phyloP scores from a whole-genome alignment of 2,329 filamentous ascomycete species.

The Claviceps maximensis region DNA sequence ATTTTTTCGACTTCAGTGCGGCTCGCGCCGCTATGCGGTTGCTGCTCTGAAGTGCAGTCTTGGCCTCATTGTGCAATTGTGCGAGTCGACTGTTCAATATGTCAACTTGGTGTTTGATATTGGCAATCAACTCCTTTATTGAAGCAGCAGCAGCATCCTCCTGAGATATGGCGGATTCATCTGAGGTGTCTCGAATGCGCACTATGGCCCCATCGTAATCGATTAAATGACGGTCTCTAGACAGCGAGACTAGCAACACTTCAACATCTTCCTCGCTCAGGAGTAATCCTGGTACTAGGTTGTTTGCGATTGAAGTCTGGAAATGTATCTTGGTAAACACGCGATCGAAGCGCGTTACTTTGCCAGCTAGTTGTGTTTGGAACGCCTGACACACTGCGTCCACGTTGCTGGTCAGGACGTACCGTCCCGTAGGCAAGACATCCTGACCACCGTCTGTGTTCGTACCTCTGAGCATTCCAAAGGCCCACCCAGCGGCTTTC shows the following conservation, averaged over 20 bases:
- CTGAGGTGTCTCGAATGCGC: conserved; percentile 51
- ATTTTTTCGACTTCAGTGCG: conserved; percentile 69
- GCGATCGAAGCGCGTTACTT: conserved; percentile 45
- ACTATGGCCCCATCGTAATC: conserved; percentile 55
- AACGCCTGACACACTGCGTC: conserved; percentile 46
- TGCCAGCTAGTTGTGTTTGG: conserved; percentile 27
- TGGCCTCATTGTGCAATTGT: conserved; percentile 50
- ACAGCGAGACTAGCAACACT: conserved; percentile 55
- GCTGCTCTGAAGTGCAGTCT: conserved; percentile 56
- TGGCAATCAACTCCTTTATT: conserved; percentile 64
- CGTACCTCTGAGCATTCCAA: conserved; percentile 54
- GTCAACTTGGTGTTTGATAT: conserved; percentile 59
- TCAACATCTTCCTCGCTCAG: conserved; percentile 54
- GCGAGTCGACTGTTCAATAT: conserved; percentile 55
- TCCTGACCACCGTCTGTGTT: conserved; percentile 35
- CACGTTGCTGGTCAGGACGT: conserved; percentile 52
- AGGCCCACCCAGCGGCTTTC: conserved; percentile 61
- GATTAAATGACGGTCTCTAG: conserved; percentile 49
- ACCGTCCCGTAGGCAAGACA: conserved; percentile 44
- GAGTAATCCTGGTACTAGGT: conserved; percentile 33
- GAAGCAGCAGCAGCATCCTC: conserved; percentile 76
- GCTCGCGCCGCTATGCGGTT: conserved; percentile 65
- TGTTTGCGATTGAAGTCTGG: conserved; percentile 38
- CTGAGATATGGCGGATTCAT: conserved; percentile 45
- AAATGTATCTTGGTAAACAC: conserved; percentile 58